Evolutionary conservation across 495 filamentous ascomycete species (phyloP), one percentile per base, ranked within the genome.

Genomic region (Stereocaulon alpinum): DNA sequence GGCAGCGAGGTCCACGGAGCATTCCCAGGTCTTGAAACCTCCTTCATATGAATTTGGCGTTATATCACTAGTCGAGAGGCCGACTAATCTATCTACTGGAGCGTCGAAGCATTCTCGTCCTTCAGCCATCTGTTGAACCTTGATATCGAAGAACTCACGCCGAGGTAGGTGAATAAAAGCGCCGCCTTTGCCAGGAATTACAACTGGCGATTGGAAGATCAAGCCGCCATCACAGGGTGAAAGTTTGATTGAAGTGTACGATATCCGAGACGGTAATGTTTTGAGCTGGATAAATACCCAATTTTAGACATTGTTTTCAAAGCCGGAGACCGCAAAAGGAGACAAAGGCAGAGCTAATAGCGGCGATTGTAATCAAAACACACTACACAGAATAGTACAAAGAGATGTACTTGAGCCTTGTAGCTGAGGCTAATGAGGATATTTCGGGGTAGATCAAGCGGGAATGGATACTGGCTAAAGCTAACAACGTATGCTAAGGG

Each of bases 11-110:
- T 97, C 93, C 55, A 94, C 73, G 12, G 87, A 85, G 73, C 93
- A 95, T 73, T 98, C 93, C 93, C 93, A 98, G 63, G 89, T 95
- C 75, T 98, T 97, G 73, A 96, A 91, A n/a, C 93, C 93, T 41
- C 93, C 93, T 70, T 98, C 93, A 70, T 98, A 98, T 66, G 96
- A 84, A 61, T 87, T 86, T 14, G 89, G 87, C 69, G 84, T 87
- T 66, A 98, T 83, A 68, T 98, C 93, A 66, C 87, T 77, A 17
- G 52, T 41, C 17, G 61, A 53, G 32, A 61, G 47, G 52, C 69
- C 44, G 17, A 50, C 41, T 24, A 34, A 12, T 37, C 7, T 37
- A 2, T 37, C 1, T 10, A 37, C 30, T 55, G 54, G 27, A 17
- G 63, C 42, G 32, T 64, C 43, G 34, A 80, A 70, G 14, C 70